Conservation (phyloP, 306 rosid species). For the Leucaena leucocephala region DNA sequence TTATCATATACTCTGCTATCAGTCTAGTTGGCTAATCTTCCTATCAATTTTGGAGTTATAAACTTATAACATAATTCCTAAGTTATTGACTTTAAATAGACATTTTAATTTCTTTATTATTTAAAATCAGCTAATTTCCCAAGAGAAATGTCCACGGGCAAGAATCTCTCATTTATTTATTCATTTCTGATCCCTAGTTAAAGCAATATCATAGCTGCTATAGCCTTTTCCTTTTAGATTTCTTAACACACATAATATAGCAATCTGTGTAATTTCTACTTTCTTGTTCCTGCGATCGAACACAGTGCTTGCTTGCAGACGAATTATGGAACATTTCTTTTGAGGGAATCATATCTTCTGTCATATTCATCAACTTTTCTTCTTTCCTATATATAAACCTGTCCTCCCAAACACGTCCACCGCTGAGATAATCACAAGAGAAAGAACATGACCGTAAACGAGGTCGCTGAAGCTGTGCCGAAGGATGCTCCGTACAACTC, state of each 20-base stretch:
- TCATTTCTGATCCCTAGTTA: too few relatives aligned
- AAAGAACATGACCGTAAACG: background rate
- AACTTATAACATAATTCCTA: too few relatives aligned
- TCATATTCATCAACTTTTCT: background rate
- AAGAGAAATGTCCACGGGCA: too few relatives aligned
- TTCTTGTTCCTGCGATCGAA: too few relatives aligned
- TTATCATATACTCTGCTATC: too few relatives aligned
- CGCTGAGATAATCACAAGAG: background rate
- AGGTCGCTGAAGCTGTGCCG: background rate
- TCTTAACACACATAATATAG: background rate
- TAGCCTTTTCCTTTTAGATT: background rate
- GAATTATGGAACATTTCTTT: conserved; percentile 5
- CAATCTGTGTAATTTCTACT: background rate
- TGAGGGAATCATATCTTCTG: conserved; percentile 5
- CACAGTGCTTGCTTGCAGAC: background rate
- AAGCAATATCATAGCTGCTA: too few relatives aligned
- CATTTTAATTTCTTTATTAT: too few relatives aligned
- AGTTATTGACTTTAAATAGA: too few relatives aligned
- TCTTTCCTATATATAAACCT: background rate
- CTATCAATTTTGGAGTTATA: too few relatives aligned
- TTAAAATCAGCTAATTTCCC: too few relatives aligned
- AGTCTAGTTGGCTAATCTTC: too few relatives aligned
- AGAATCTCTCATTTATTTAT: too few relatives aligned
- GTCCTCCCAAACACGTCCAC: background rate
- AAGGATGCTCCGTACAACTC: conserved; percentile 17